Percentiles rank a stretch among this genome's conserved stretches.
Evolutionary conservation across 1,139 yeast genomes (phyloP).

Genomic region (Blastobotrys malaysiensis): DNA sequence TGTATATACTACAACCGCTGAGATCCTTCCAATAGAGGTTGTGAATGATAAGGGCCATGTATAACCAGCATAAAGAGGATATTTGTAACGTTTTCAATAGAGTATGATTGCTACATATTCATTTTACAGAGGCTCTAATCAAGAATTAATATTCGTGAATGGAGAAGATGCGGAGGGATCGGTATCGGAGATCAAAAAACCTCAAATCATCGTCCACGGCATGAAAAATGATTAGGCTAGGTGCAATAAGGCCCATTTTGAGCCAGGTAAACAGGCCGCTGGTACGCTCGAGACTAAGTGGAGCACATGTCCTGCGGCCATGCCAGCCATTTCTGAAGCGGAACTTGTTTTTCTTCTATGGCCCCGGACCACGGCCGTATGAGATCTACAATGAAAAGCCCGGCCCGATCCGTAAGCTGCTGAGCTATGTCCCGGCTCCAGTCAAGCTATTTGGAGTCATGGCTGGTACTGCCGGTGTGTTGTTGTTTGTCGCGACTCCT

Average conservation of each 20-base stretch:
- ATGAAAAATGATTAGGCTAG: not conserved
- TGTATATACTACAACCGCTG: no score
- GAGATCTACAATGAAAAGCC: slow-evolving; percentile 12
- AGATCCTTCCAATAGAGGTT: no score
- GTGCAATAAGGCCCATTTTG: not conserved
- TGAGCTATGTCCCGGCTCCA: slow-evolving; percentile 15
- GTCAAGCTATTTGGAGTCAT: slow-evolving; percentile 16
- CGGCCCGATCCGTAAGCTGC: slow-evolving; percentile 2
- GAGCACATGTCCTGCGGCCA: not conserved
- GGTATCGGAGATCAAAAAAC: not conserved
- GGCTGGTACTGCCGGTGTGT: slow-evolving; percentile 18
- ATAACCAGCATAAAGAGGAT: no score
- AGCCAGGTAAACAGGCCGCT: not conserved
- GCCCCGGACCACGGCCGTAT: slow-evolving; percentile 2
- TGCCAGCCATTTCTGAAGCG: not conserved
- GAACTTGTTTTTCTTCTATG: not conserved
- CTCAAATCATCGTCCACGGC: not conserved
- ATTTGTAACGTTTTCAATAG: no score
- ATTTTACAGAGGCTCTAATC: no score
- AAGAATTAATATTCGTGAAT: no score
- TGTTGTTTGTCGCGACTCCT: slow-evolving; percentile 25
- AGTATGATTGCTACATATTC: no score
- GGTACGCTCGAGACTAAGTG: not conserved
- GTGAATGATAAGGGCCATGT: no score
- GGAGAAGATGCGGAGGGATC: not conserved